Evolutionary conservation across 1,284 basidiomycete species (phyloP).

Genomic region (Lentinula novae-zelandiae): DNA sequence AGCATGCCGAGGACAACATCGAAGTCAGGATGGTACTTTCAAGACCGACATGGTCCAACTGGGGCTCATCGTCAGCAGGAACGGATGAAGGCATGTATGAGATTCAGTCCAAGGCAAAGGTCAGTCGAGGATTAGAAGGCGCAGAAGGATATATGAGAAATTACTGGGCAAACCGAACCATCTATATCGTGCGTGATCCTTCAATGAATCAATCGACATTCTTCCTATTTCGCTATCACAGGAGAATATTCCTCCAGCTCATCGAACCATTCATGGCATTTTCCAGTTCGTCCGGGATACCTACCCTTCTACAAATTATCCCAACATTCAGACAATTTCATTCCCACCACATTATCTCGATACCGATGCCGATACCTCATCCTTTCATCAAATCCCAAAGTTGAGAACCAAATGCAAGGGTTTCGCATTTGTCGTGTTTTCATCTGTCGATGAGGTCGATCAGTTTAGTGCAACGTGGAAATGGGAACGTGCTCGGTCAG

Average conservation of each 20-base stretch:
- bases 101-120: slow-evolving; percentile 50
- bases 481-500: slow-evolving; percentile 38
- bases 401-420: slow-evolving; percentile 56
- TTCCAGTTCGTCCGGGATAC: slow-evolving; percentile 35
- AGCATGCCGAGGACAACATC: slow-evolving; percentile 37
- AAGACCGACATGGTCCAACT: slow-evolving; percentile 34
- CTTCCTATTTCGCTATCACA: slow-evolving; percentile 24
- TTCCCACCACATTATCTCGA: slow-evolving; percentile 63
- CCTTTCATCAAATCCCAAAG: not conserved
- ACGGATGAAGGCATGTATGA: slow-evolving; percentile 49
- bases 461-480: slow-evolving; percentile 51
- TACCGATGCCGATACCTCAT: slow-evolving; percentile 33
- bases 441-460: slow-evolving; percentile 33
- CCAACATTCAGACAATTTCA: slow-evolving; percentile 44
- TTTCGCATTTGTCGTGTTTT: slow-evolving; percentile 64
- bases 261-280: slow-evolving; percentile 46
- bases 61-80: slow-evolving; percentile 24
- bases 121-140: slow-evolving; percentile 9
- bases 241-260: slow-evolving; percentile 65
- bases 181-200: slow-evolving; percentile 55
- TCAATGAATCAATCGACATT: not conserved
- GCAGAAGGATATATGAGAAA: slow-evolving; percentile 28
- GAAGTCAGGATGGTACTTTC: slow-evolving; percentile 59
- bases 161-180: slow-evolving; percentile 58
- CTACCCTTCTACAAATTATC: slow-evolving; percentile 12